A percentile compares a stretch with the other conserved stretches of the same genome.
phyloP scores from a whole-genome alignment of 306 rosid genomes.

The Trifolium subterraneum region DNA sequence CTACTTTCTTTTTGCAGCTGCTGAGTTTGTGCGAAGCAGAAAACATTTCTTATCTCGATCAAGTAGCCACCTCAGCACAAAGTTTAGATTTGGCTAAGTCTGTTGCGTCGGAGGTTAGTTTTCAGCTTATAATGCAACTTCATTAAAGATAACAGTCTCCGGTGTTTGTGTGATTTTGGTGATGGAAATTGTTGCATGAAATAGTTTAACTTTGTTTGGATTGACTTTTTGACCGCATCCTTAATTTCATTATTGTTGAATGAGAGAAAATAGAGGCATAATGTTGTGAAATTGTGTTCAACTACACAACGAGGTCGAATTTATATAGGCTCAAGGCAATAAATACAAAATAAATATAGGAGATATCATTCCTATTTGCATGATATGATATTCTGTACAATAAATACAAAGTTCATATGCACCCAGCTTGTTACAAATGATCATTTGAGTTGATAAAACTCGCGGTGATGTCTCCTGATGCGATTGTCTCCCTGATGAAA shows the following conservation, averaged over 20 bases:
- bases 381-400: neutral
- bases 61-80: conserved; percentile 70
- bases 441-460: conserved; percentile 1
- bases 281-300: neutral
- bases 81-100: conserved; percentile 81
- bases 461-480: neutral
- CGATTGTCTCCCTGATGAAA: neutral
- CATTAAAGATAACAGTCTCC: conserved; percentile 7
- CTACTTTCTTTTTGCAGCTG: conserved; percentile 55
- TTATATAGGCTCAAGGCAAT: neutral
- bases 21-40: conserved; percentile 85
- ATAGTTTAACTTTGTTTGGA: conserved; percentile 28
- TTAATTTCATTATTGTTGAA: conserved; percentile 5
- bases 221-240: neutral
- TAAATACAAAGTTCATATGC: neutral
- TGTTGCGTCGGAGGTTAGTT: conserved; percentile 79
- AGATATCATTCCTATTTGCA: neutral
- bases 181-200: conserved; percentile 34
- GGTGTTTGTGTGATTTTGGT: neutral
- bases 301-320: neutral
- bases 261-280: conserved; percentile 16
- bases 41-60: conserved; percentile 83
- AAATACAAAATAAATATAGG: conserved; percentile 1
- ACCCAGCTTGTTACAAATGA: neutral
- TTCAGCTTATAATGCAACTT: conserved; percentile 23